These are phyloP conservation scores for Claviceps paspali DNA, from an alignment of 2,329 filamentous ascomycete genomes.

Conservation along the genomic window DNA sequence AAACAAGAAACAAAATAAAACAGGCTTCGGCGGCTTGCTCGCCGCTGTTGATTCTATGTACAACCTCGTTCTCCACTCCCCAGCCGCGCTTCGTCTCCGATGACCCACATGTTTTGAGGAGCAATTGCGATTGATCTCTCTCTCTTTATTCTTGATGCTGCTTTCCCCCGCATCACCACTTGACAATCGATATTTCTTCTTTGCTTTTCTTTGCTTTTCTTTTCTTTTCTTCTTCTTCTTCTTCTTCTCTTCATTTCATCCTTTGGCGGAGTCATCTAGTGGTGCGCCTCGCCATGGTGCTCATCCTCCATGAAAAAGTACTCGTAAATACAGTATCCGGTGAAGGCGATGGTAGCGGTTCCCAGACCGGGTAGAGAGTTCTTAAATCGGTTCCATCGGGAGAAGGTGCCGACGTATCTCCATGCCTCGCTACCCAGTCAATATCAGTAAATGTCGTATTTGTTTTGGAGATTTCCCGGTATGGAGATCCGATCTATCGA, in stretches of 20 bases:
- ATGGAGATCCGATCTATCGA: no score
- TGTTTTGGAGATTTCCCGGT: no score
- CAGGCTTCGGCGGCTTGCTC: neutral
- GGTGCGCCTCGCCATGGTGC: constrained; percentile 38
- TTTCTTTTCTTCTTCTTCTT: neutral
- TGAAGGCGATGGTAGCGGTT: constrained; percentile 82
- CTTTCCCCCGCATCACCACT: no score
- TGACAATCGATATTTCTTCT: no score
- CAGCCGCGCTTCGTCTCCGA: neutral
- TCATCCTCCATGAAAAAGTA: constrained; percentile 69
- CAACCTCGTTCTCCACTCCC: neutral
- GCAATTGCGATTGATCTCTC: neutral
- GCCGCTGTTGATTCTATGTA: constrained; percentile 2
- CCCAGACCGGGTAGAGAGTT: constrained; percentile 77
- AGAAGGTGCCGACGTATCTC: constrained; percentile 84
- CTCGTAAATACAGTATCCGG: constrained; percentile 79
- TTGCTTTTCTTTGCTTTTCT: no score
- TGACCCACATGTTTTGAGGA: neutral
- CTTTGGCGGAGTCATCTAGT: constrained; percentile 2
- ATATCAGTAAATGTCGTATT: neutral
- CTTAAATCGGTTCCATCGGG: constrained; percentile 79
- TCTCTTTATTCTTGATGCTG: neutral
- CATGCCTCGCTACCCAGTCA: constrained; percentile 62
- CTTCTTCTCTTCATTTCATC: neutral
- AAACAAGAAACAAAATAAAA: neutral